Evolutionary conservation across 176 grass and related monocot genomes (phyloP).

Genomic region (Triticum turgidum): DNA sequence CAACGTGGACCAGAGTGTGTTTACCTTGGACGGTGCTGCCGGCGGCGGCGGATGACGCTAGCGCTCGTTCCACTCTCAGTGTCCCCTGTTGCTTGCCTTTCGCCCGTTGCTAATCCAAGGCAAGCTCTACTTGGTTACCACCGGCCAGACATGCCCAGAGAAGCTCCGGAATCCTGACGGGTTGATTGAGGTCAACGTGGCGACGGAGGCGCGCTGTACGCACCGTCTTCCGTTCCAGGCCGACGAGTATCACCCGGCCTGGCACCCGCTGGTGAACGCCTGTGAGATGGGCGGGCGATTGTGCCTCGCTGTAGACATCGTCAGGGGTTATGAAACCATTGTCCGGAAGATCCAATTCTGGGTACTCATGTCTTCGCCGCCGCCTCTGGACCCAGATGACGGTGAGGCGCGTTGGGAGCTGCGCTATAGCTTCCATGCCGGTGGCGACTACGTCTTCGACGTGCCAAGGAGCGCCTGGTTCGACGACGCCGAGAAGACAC

Average conservation of each 20-base stretch:
- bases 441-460: too few relatives aligned
- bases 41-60: background rate
- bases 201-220: background rate
- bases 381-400: too few relatives aligned
- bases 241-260: background rate
- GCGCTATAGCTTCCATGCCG: too few relatives aligned
- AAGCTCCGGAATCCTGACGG: background rate
- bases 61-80: background rate
- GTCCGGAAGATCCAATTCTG: background rate
- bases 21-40: too few relatives aligned
- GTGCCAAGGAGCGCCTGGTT: too few relatives aligned
- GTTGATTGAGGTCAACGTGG: background rate
- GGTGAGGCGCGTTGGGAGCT: too few relatives aligned
- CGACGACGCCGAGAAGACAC: background rate
- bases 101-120: too few relatives aligned
- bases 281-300: background rate
- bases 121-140: background rate
- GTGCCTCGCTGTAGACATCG: background rate
- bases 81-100: too few relatives aligned
- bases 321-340: too few relatives aligned
- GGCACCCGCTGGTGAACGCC: background rate
- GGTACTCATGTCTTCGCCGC: background rate
- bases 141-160: background rate
- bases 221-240: background rate
- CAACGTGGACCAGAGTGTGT: too few relatives aligned